phyloP scores from a whole-genome alignment of 306 rosid genomes.

The Castanea crenata region DNA sequence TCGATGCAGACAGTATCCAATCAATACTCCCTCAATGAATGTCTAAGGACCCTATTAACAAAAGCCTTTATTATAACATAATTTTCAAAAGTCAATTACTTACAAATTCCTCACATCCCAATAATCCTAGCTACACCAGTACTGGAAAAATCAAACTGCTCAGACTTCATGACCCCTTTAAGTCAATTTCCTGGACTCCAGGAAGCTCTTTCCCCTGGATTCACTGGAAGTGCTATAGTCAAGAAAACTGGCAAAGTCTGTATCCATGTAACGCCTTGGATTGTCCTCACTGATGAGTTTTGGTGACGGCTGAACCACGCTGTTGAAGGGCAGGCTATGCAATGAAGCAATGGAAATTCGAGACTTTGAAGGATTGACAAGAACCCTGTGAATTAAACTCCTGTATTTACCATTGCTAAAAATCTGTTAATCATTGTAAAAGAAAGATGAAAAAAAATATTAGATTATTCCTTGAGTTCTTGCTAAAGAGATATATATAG shows the following conservation, averaged over 20 bases:
- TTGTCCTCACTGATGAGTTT: constrained; percentile 56
- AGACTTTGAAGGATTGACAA: constrained; percentile 48
- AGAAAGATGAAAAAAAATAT: neutral
- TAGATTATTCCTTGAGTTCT: too few species aligned
- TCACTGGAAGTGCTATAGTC: constrained; percentile 54
- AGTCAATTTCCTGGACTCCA: constrained; percentile 65
- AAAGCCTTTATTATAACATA: too few species aligned
- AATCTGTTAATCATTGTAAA: constrained; percentile 41
- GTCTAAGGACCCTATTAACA: too few species aligned
- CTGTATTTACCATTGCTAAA: constrained; percentile 85
- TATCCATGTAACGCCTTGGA: constrained; percentile 68
- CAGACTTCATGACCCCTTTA: neutral
- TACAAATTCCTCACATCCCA: neutral
- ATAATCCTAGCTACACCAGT: neutral
- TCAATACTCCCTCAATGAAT: too few species aligned
- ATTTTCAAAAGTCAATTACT: neutral
- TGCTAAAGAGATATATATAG: too few species aligned
- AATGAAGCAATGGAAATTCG: constrained; percentile 72
- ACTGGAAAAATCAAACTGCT: neutral
- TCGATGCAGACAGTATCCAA: too few species aligned
- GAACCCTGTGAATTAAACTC: constrained; percentile 78
- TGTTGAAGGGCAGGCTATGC: constrained; percentile 53
- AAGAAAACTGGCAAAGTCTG: constrained; percentile 56
- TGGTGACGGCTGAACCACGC: constrained; percentile 51
- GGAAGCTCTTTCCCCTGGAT: constrained; percentile 59